Conservation (phyloP, 805 yeast genomes). For the Candida chauliodis region DNA sequence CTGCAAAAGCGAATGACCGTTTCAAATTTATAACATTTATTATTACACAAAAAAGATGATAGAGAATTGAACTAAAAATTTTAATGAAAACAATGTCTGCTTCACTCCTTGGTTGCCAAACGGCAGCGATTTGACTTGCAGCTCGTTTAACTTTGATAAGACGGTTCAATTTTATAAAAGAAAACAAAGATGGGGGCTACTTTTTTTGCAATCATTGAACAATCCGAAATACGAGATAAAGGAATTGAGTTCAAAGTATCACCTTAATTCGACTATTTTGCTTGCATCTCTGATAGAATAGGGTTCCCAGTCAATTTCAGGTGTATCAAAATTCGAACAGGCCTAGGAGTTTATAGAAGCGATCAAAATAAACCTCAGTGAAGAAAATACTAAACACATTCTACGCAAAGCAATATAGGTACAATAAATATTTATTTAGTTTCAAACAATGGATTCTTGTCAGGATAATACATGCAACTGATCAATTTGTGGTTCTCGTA, state of each 20-base stretch:
- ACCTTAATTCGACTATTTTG: not conserved
- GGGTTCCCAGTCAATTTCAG: not conserved
- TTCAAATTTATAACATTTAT: not conserved
- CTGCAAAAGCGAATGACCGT: not conserved
- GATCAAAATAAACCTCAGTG: not conserved
- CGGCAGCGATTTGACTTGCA: not conserved
- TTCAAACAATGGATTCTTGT: constrained; percentile 6
- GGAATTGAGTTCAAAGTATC: not conserved
- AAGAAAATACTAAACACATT: no score
- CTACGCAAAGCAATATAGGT: no score
- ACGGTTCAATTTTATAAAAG: not conserved
- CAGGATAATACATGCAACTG: constrained; percentile 13
- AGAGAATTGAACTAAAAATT: not conserved
- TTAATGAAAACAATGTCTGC: not conserved
- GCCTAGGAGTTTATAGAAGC: not conserved
- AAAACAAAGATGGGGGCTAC: not conserved
- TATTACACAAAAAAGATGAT: not conserved
- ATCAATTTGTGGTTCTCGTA: constrained; percentile 18
- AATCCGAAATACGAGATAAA: not conserved
- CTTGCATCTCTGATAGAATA: not conserved
- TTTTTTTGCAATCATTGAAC: not conserved
- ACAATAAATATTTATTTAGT: no score
- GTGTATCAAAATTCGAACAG: not conserved
- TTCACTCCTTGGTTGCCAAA: not conserved
- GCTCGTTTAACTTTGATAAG: not conserved